Evolutionary conservation across 2,329 filamentous ascomycete genomes (phyloP).

Genomic region (Trichoderma guizhouense): DNA sequence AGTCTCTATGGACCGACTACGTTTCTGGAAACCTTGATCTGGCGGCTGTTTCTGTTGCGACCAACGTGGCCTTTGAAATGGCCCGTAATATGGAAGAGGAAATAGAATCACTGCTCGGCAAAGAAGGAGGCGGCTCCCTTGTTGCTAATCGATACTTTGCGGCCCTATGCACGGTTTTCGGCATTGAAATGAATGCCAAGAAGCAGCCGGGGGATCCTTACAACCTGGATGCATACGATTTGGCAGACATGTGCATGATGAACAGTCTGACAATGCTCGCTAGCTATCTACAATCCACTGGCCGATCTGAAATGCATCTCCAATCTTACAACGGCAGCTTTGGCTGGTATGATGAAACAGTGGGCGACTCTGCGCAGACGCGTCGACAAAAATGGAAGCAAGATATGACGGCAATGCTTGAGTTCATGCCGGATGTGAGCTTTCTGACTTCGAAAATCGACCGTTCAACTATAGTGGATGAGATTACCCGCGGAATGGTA

Average conservation of each 20-base stretch:
- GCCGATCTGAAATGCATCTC: not conserved
- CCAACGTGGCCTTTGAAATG: not conserved
- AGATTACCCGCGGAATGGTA: not conserved
- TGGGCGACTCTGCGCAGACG: not conserved
- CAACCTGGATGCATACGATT: not conserved
- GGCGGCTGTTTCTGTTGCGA: not conserved
- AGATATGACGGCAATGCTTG: constrained; percentile 1
- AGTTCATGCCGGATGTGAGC: not conserved
- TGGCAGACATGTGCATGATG: not conserved
- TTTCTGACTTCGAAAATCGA: not conserved
- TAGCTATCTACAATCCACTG: not conserved
- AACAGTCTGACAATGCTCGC: not conserved
- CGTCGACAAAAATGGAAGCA: not conserved
- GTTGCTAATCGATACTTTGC: not conserved
- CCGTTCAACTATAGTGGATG: not conserved
- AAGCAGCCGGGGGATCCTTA: not conserved
- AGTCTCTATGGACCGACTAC: not conserved
- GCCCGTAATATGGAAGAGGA: not conserved
- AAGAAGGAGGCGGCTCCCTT: not conserved
- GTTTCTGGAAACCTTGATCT: not conserved
- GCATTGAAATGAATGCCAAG: not conserved
- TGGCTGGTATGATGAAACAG: not conserved
- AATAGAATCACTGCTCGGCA: not conserved
- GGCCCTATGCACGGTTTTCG: not conserved
- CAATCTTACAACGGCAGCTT: not conserved